Evolutionary conservation across 1,284 basidiomycete species (phyloP), one percentile per base, ranked within the genome.

Genomic region (Tranzscheliella williamsii): DNA sequence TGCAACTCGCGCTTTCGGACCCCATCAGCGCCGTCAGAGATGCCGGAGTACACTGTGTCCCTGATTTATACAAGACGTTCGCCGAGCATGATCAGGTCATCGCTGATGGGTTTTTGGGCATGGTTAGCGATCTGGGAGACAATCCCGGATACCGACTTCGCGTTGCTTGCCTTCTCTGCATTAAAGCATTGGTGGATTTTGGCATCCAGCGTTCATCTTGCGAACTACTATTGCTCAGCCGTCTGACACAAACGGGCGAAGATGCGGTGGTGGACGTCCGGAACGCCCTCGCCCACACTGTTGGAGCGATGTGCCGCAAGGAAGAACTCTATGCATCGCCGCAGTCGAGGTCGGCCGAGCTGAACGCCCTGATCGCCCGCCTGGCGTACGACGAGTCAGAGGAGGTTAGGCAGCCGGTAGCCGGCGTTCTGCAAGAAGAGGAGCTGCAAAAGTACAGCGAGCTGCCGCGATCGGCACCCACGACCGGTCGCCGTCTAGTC

Each of bases 11-110:
- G 1, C 80, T 96, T 29, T 83, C 86, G 52, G 93, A 96, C 73
- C 80, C 81, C 15, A 89, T 91, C 49, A 87, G 90, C 24, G 86
- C 88, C 22, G 90, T 96, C 5, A 82, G 93, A 42, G 88, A 90
- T 66, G 85, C 85, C 17, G 89, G 87, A 3, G 83, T 90, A 18
- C 72, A 78, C 20, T 80, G 81, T 49, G 88, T 90, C 2, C 44
- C 50, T 11, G 29, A 65, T 31, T 69, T 63, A 44, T 65, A 67
- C 50, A 47, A 31, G 31, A 66, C 61, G 16, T 73, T 70, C 29
- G 61, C 58, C 44, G 67, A 65, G 45, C 58, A 60, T 64, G 43
- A 55, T 50, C 66, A 60, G 43, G 50, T 57, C 33, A 54, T 67
- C 64, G 57, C 64, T 18, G 63, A 71, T 35, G 72, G 72, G 33